These are phyloP conservation scores for Dactylellina parvicollis DNA, from an alignment of 2,329 filamentous ascomycete species.

Conservation along the genomic window DNA sequence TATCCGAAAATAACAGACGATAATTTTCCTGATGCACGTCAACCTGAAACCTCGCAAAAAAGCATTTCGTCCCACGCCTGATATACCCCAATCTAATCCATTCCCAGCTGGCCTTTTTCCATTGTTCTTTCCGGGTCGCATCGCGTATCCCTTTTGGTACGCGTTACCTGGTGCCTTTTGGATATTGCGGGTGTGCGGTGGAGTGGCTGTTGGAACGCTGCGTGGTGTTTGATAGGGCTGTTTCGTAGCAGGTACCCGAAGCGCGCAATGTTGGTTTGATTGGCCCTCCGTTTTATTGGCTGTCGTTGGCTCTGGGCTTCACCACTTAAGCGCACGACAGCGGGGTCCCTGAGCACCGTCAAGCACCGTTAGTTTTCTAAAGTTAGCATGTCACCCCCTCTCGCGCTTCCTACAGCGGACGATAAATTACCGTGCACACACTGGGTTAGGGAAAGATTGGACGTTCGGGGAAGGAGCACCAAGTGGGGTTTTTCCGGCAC, in stretches of 20 bases:
- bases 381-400: constrained; percentile 27
- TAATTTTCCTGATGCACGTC: constrained; percentile 40
- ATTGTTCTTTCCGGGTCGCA: not conserved
- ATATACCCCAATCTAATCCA: no score
- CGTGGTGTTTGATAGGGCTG: constrained; percentile 34
- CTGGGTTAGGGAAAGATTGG: constrained; percentile 1
- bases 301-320: constrained; percentile 4
- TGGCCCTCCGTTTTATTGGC: constrained; percentile 28
- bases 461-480: constrained; percentile 7
- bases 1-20: constrained; percentile 50
- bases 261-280: constrained; percentile 47
- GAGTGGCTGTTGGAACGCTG: not conserved
- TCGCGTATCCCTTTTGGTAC: not conserved
- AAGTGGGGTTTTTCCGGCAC: not conserved
- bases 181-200: not conserved
- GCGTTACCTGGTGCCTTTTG: not conserved
- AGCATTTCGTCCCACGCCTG: constrained; percentile 5
- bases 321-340: constrained; percentile 46
- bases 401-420: constrained; percentile 43
- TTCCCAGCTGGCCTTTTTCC: constrained; percentile 2
- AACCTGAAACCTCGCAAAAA: constrained; percentile 45
- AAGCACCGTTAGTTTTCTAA: constrained; percentile 32
- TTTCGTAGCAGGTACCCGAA: constrained; percentile 40
- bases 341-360: constrained; percentile 15
- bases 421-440: constrained; percentile 31